Base-by-base conservation (phyloP, 495 filamentous ascomycete genomes). In the Articulospora tetracladia region DNA sequence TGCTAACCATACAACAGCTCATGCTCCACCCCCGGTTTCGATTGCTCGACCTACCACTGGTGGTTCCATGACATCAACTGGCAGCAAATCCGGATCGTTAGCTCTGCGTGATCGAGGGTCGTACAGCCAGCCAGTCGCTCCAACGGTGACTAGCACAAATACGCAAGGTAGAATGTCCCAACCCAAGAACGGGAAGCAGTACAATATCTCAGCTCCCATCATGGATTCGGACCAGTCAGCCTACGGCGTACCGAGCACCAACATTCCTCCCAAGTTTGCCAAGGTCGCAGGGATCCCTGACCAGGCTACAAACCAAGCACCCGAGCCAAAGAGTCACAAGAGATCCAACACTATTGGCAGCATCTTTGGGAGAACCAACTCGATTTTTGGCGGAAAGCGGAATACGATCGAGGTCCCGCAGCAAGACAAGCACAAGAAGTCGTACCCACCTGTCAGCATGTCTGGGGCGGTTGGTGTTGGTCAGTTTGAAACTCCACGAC, bases 141-240 rank as follows among this genome's bases (percentile, higher is more conserved):
- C 94, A 28, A 87, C 90, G 60, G 84, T 97, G 64, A 92, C 91
- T 55, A 86, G 88, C 69, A 93, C 92, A 39, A 97, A 95, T 77
- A 93, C 85, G 34, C 88, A 97, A 73, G 94, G 91, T 61, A 88
- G 88, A 64, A 88, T 98, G 60, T 86, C 92, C 58, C 93, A 96
- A 70, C 94, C 94, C 19, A 72, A 74, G 36, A 86, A 82, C 63
- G 79, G 76, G 60, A 74, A 78, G 17, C 69, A 84, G 59, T 96
- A 96, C 66, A 81, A 82, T 25, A 91, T 94, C 44, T 90, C 90
- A 20, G 77, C 77, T 54, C 87, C 90, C 20, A 84, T 90, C 28
- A 78, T 82, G 19, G 83, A 88, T 59, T 74, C 82, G 36, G 74
- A 71, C 28, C 70, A 78, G 41, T 70, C 74, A 23, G 66, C 73